Conservation (phyloP, 371 early-diverging fungal genomes). For the Mucor velutinosus region DNA sequence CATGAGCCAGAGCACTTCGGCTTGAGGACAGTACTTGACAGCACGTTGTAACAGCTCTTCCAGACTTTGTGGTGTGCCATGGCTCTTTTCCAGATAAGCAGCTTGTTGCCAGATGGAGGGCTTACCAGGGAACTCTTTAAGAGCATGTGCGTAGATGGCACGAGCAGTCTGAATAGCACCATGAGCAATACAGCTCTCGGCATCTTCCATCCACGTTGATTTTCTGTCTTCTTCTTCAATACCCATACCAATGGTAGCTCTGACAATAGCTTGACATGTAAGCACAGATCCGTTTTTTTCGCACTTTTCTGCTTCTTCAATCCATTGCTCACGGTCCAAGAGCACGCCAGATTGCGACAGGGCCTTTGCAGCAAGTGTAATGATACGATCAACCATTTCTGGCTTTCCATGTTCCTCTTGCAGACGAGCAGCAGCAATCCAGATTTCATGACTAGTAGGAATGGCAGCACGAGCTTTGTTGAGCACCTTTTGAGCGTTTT, state of each 20-base stretch:
- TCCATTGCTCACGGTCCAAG: conserved; percentile 89
- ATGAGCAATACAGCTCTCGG: conserved; percentile 71
- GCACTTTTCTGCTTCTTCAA: conserved; percentile 84
- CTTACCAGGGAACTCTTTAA: conserved; percentile 77
- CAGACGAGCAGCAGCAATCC: conserved; percentile 93
- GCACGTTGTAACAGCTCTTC: conserved; percentile 84
- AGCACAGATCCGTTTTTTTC: conserved; percentile 79
- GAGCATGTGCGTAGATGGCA: conserved; percentile 86
- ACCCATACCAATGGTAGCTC: conserved; percentile 77
- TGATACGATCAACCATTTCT: conserved; percentile 70
- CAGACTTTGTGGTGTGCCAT: conserved; percentile 79
- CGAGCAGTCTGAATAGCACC: conserved; percentile 81
- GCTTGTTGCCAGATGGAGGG: conserved; percentile 88
- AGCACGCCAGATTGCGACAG: conserved; percentile 71
- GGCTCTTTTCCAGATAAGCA: conserved; percentile 85
- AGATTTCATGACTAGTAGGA: conserved; percentile 92
- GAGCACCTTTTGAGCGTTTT: conserved; percentile 88
- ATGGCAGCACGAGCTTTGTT: conserved; percentile 86
- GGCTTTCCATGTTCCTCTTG: conserved; percentile 83
- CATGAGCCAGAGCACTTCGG: conserved; percentile 96
- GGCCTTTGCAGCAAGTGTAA: conserved; percentile 69
- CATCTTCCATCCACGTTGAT: conserved; percentile 89
- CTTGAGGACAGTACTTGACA: conserved; percentile 89
- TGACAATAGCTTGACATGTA: conserved; percentile 86
- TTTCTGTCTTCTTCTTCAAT: conserved; percentile 84